A percentile compares a stretch with the other conserved stretches of the same genome.
phyloP scores from a whole-genome alignment of 495 filamentous ascomycete species.

The Penicillium longicatenatum region DNA sequence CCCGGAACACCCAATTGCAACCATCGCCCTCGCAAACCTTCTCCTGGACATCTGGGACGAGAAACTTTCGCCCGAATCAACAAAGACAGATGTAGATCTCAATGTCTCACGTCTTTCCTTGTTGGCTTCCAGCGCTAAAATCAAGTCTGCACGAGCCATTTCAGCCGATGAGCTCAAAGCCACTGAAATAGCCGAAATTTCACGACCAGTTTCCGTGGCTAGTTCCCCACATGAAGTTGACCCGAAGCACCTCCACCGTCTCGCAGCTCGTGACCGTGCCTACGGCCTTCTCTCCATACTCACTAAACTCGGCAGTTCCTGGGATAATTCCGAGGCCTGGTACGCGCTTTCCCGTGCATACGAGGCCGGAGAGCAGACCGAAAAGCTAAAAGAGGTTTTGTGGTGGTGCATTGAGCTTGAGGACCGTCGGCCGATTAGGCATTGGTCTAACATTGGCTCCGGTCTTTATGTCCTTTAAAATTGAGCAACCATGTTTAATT shows the following conservation, averaged over 20 bases:
- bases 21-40: conserved; percentile 78
- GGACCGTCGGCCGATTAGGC: conserved; percentile 50
- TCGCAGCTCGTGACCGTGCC: conserved; percentile 85
- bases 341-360: conserved; percentile 81
- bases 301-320: conserved; percentile 83
- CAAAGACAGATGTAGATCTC: conserved; percentile 33
- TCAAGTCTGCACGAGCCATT: conserved; percentile 21
- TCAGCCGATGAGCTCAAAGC: conserved; percentile 30
- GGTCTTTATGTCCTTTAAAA: conserved; percentile 48
- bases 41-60: conserved; percentile 83
- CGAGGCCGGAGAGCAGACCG: conserved; percentile 77
- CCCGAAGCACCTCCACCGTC: conserved; percentile 68
- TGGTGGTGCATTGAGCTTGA: conserved; percentile 71
- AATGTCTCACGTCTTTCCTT: conserved; percentile 31
- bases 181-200: conserved; percentile 12
- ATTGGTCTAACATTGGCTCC: conserved; percentile 52
- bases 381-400: conserved; percentile 77
- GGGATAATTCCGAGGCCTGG: conserved; percentile 96
- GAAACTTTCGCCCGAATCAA: conserved; percentile 49
- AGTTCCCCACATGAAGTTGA: conserved; percentile 34
- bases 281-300: conserved; percentile 77
- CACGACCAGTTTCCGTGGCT: conserved; percentile 11
- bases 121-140: conserved; percentile 22
- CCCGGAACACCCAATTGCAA: conserved; percentile 76
- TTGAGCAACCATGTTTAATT: conserved; percentile 11